Conservation (phyloP, 1,139 yeast species). For the Hemisphaericaspora xylanilytica region DNA sequence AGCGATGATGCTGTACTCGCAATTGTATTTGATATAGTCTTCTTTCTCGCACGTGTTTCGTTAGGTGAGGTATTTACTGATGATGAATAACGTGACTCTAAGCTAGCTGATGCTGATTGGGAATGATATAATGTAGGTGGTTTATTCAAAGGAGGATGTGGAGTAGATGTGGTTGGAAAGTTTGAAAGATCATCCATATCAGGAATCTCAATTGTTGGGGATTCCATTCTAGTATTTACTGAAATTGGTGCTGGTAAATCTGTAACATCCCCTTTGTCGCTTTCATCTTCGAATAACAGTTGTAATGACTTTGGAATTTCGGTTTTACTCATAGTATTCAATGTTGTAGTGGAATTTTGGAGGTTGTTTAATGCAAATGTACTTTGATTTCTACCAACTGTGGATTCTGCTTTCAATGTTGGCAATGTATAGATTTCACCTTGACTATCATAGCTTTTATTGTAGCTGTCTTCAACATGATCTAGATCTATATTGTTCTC, state of each 20-base stretch:
- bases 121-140: constrained; percentile 51
- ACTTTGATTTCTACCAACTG: constrained; percentile 9
- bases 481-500: constrained; percentile 60
- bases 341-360: constrained; percentile 10
- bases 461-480: constrained; percentile 40
- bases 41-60: constrained; percentile 32
- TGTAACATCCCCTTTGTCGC: constrained; percentile 17
- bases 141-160: constrained; percentile 35
- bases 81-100: constrained; percentile 37
- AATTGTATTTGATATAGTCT: constrained; percentile 39
- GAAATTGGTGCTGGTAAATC: constrained; percentile 10
- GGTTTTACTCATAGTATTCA: constrained; percentile 5
- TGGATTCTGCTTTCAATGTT: constrained; percentile 22
- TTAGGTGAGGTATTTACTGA: constrained; percentile 16
- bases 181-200: constrained; percentile 40
- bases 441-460: constrained; percentile 32
- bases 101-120: constrained; percentile 46
- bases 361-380: constrained; percentile 8
- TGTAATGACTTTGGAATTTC: constrained; percentile 72
- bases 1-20: constrained; percentile 17
- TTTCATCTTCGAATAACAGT: constrained; percentile 59
- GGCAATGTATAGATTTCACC: constrained; percentile 27
- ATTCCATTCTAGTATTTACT: constrained; percentile 27
- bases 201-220: constrained; percentile 48
- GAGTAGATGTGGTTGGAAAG: constrained; percentile 19